A percentile compares a stretch with the other conserved stretches of the same genome.
Evolutionary conservation across 1,284 basidiomycete species (phyloP).

Genomic region (Agroathelia rolfsii): DNA sequence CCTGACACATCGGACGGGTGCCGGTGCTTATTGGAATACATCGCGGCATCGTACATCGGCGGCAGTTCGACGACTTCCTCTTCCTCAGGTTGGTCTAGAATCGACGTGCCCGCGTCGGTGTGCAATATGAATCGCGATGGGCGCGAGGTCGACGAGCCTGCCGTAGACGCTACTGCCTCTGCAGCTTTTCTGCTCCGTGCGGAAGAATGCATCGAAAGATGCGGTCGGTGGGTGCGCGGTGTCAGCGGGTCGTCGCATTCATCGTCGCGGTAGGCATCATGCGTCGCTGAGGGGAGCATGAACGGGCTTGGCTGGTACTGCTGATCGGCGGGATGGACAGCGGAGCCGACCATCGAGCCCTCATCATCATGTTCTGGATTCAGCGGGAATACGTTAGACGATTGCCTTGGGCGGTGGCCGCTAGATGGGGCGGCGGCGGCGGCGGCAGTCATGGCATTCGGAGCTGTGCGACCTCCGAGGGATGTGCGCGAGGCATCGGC

Average conservation of each 20-base stretch:
- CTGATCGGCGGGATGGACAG: conserved; percentile 1
- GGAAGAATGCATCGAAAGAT: conserved; percentile 20
- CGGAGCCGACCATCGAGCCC: conserved; percentile 7
- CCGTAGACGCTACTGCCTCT: no score
- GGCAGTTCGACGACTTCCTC: conserved; percentile 66
- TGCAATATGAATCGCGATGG: conserved; percentile 57
- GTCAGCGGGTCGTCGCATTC: conserved; percentile 6
- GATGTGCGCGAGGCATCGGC: conserved; percentile 22
- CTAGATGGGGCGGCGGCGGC: no score
- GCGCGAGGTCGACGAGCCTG: conserved; percentile 30
- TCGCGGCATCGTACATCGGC: conserved; percentile 69
- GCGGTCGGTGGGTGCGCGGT: conserved; percentile 11
- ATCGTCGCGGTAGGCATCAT: conserved; percentile 14
- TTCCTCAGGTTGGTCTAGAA: conserved; percentile 30
- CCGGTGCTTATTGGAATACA: no score
- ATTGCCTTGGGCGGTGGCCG: no score
- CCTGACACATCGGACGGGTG: no score
- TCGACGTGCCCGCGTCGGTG: conserved; percentile 59
- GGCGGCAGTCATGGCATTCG: no score
- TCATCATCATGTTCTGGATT: conserved; percentile 2
- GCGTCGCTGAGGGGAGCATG: conserved; percentile 15
- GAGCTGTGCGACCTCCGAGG: conserved; percentile 13
- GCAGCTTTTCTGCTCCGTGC: conserved; percentile 41
- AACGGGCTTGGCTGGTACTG: conserved; percentile 19
- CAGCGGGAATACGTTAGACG: conserved; percentile 8